phyloP scores from a whole-genome alignment of 768 basidiomycete species.

The Multifurca ochricompacta region DNA sequence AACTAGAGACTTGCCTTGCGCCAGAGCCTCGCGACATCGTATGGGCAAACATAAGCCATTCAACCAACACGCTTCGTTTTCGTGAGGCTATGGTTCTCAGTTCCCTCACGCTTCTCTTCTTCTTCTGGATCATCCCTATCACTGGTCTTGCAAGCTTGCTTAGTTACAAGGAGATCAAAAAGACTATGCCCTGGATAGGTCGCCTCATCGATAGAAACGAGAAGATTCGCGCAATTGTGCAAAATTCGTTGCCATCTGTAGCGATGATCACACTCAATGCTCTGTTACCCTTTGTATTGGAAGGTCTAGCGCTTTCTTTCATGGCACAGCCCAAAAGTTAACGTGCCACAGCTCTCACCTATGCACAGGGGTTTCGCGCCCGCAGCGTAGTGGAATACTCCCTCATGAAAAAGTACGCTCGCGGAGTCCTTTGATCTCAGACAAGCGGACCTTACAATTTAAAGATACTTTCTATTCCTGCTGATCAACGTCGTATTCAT shows the following conservation, averaged over 20 bases:
- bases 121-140: constrained; percentile 92
- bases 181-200: constrained; percentile 81
- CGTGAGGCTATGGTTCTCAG: constrained; percentile 67
- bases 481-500: constrained; percentile 91
- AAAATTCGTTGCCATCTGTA: constrained; percentile 88
- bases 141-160: constrained; percentile 78
- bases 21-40: constrained; percentile 95
- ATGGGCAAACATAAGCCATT: constrained; percentile 82
- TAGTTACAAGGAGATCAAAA: constrained; percentile 91
- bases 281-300: constrained; percentile 77
- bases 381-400: constrained; percentile 93
- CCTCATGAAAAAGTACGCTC: constrained; percentile 75
- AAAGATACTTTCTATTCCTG: constrained; percentile 89
- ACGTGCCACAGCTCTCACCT: constrained; percentile 50
- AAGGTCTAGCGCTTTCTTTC: constrained; percentile 42
- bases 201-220: constrained; percentile 75
- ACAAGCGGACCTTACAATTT: neutral
- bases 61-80: constrained; percentile 46
- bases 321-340: neutral
- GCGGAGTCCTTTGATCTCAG: constrained; percentile 9
- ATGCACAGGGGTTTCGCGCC: constrained; percentile 85
- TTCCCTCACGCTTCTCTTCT: constrained; percentile 65
- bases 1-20: constrained; percentile 64
- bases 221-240: constrained; percentile 77
- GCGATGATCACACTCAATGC: constrained; percentile 90